These are phyloP conservation scores for Hygrocybe coccinea DNA, from an alignment of 768 basidiomycete species.

Conservation along the genomic window DNA sequence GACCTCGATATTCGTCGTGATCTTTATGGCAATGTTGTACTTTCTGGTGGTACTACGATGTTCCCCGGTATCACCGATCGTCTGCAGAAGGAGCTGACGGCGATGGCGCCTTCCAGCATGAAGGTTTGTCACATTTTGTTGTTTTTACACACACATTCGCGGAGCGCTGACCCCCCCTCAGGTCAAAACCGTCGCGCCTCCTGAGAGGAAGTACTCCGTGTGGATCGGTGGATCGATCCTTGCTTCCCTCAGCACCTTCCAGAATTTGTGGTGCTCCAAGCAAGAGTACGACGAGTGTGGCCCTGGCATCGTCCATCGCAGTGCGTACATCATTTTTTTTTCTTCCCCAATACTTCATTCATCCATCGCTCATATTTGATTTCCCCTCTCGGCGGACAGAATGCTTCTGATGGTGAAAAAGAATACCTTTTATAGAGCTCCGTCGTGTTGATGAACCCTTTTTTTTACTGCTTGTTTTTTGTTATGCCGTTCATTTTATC, in stretches of 20 bases:
- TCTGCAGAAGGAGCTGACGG: constrained; percentile 90
- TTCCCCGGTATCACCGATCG: constrained; percentile 95
- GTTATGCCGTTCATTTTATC: too few relatives aligned
- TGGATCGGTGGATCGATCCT: constrained; percentile 89
- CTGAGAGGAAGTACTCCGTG: constrained; percentile 92
- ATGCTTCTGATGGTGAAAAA: too few relatives aligned
- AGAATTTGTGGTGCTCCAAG: constrained; percentile 92
- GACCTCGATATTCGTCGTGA: constrained; percentile 84
- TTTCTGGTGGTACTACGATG: constrained; percentile 91
- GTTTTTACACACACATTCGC: constrained; percentile 3
- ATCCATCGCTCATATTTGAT: neutral
- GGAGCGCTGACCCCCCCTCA: constrained; percentile 17
- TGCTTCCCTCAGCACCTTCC: constrained; percentile 91
- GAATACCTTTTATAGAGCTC: too few relatives aligned
- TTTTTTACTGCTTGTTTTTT: too few relatives aligned
- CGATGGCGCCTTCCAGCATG: constrained; percentile 82
- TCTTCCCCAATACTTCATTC: neutral
- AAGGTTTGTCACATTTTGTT: constrained; percentile 44
- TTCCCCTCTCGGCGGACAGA: too few relatives aligned
- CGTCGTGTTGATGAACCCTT: too few relatives aligned
- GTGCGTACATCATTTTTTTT: constrained; percentile 33
- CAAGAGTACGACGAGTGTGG: constrained; percentile 89
- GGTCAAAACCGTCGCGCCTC: constrained; percentile 91
- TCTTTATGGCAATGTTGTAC: constrained; percentile 76
- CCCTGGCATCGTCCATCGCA: constrained; percentile 76